A percentile compares a stretch with the other conserved stretches of the same genome.
phyloP scores from a whole-genome alignment of 2,329 filamentous ascomycete species.

The Cladosporium sp. region DNA sequence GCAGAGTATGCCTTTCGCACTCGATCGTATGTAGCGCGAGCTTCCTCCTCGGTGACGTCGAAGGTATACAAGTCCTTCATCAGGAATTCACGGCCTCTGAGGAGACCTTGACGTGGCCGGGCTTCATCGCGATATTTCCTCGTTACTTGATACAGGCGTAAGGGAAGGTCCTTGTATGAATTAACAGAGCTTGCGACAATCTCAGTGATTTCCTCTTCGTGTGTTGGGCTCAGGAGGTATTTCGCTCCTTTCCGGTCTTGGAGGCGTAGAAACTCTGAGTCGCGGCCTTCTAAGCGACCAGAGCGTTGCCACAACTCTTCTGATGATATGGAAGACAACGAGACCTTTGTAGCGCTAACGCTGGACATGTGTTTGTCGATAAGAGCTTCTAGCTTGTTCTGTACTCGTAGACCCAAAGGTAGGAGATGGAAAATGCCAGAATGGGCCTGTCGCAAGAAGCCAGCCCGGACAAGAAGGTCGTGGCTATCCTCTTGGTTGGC shows the following conservation, averaged over 20 bases:
- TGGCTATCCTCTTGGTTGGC: constrained; percentile 50
- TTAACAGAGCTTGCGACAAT: constrained; percentile 69
- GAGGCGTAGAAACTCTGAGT: constrained; percentile 68
- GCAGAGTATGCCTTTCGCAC: constrained; percentile 70
- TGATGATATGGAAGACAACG: constrained; percentile 80
- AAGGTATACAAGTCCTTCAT: constrained; percentile 99
- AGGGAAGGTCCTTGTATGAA: constrained; percentile 80
- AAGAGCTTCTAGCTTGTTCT: constrained; percentile 78
- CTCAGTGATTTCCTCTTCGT: constrained; percentile 92
- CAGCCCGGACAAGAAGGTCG: constrained; percentile 41
- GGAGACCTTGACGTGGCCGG: constrained; percentile 78
- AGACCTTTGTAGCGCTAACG: constrained; percentile 71
- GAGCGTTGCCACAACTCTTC: constrained; percentile 79
- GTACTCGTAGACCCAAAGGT: constrained; percentile 79
- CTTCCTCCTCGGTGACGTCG: constrained; percentile 63
- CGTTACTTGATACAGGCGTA: constrained; percentile 86
- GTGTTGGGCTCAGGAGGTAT: constrained; percentile 82
- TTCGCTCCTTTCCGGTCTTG: constrained; percentile 70
- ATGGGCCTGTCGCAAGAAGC: constrained; percentile 62
- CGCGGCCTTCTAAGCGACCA: constrained; percentile 62
- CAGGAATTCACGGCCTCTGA: constrained; percentile 84
- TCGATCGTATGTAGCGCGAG: constrained; percentile 72
- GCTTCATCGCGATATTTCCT: constrained; percentile 94
- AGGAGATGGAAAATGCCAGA: constrained; percentile 90
- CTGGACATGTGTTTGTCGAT: constrained; percentile 86